Evolutionary conservation across 2,329 filamentous ascomycete species (phyloP).

Genomic region (Aspergillus jensenii): DNA sequence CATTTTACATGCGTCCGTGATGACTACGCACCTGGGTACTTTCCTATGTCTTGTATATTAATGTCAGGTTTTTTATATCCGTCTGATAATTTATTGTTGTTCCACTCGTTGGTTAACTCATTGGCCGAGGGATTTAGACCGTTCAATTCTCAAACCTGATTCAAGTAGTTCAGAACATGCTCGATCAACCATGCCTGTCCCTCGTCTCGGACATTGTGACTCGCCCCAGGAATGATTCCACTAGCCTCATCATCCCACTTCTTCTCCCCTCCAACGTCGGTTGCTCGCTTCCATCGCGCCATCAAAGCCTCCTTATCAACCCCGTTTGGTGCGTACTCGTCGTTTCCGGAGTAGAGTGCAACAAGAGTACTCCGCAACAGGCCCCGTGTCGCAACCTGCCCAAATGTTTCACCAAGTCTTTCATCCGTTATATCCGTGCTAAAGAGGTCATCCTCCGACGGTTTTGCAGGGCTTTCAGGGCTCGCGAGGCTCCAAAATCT

Average conservation of each 20-base stretch:
- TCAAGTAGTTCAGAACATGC: constrained; percentile 37
- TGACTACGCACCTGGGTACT: background rate
- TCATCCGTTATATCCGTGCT: constrained; percentile 70
- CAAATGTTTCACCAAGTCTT: constrained; percentile 64
- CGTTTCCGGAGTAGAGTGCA: constrained; percentile 47
- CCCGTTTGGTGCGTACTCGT: constrained; percentile 46
- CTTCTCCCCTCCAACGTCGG: constrained; percentile 34
- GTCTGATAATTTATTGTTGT: background rate
- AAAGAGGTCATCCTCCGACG: constrained; percentile 83
- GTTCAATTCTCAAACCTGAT: constrained; percentile 18
- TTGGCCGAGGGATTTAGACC: constrained; percentile 6
- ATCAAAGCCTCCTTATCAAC: constrained; percentile 48
- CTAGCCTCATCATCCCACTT: constrained; percentile 51
- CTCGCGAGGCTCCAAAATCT: constrained; percentile 59
- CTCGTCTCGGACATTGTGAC: constrained; percentile 50
- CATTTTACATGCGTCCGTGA: background rate
- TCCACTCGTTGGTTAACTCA: background rate
- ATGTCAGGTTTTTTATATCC: constrained; percentile 5
- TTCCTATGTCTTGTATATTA: constrained; percentile 15
- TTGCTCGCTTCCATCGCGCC: constrained; percentile 43
- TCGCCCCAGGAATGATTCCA: constrained; percentile 49
- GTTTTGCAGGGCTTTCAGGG: constrained; percentile 51
- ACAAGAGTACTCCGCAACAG: constrained; percentile 41
- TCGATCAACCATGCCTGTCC: constrained; percentile 45
- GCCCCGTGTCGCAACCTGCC: constrained; percentile 42